Percentiles rank a stretch among this genome's conserved stretches.
Conservation (phyloP, 176 grass and related monocot genomes). For the Lolium rigidum region DNA sequence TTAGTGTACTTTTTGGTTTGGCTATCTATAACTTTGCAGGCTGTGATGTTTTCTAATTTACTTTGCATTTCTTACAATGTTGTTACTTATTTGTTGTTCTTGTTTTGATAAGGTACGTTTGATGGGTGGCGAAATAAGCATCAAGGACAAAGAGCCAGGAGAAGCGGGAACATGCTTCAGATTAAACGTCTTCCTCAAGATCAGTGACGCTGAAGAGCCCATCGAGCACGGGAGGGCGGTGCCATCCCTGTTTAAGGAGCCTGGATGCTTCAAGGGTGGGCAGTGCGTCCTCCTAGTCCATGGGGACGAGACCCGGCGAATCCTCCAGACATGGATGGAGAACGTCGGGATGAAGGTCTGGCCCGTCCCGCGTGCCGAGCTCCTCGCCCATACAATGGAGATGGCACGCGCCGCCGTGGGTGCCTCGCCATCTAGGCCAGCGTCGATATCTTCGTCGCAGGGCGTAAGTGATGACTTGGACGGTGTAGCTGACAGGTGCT, state of each 20-base stretch:
- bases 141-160: conserved; percentile 64
- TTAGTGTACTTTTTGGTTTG: not conserved
- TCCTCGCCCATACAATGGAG: conserved; percentile 47
- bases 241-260: conserved; percentile 38
- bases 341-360: conserved; percentile 67
- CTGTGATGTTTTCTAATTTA: not conserved
- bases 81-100: not conserved
- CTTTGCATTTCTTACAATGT: not conserved
- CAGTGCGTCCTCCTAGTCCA: conserved; percentile 68
- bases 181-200: conserved; percentile 77
- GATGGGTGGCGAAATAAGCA: conserved; percentile 89
- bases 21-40: not conserved
- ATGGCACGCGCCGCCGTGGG: conserved; percentile 39
- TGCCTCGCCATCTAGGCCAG: not conserved
- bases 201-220: conserved; percentile 15
- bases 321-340: conserved; percentile 78
- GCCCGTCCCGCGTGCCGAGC: conserved; percentile 35
- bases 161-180: conserved; percentile 74
- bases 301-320: conserved; percentile 65
- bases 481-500: conserved; percentile 35
- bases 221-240: conserved; percentile 32
- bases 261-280: conserved; percentile 46
- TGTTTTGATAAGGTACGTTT: conserved; percentile 61
- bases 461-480: not conserved
- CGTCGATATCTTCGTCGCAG: not conserved